Percentiles rank a stretch among this genome's conserved stretches.
Evolutionary conservation across 179 eudicot species (phyloP).

Genomic region (Vitellaria paradoxa): DNA sequence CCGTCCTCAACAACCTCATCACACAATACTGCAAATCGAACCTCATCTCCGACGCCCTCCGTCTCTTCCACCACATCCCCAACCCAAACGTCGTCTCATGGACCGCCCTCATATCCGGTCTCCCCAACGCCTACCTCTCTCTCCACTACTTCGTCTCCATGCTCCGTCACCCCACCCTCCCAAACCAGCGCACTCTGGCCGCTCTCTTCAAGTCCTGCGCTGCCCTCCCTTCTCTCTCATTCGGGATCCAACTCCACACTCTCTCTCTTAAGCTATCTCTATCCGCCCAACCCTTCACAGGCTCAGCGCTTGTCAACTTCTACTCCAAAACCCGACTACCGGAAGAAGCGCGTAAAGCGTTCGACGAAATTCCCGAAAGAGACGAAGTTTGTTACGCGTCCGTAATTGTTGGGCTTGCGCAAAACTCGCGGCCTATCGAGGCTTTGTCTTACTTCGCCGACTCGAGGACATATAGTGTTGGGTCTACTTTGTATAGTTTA

Average conservation of each 20-base stretch:
- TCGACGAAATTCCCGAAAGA: constrained; percentile 50
- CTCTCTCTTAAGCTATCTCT: constrained; percentile 35
- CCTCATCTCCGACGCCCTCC: not conserved
- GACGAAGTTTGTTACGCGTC: constrained; percentile 59
- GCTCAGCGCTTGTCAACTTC: constrained; percentile 43
- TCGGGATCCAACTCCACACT: constrained; percentile 50
- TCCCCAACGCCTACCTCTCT: not conserved
- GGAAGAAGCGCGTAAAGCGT: constrained; percentile 49
- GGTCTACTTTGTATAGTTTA: constrained; percentile 48
- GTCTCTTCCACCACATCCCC: not conserved
- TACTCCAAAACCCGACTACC: constrained; percentile 34
- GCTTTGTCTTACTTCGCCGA: constrained; percentile 46
- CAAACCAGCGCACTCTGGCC: constrained; percentile 53
- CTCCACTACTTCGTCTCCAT: constrained; percentile 2
- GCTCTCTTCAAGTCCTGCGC: constrained; percentile 48
- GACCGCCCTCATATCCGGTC: not conserved
- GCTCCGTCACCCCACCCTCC: constrained; percentile 41
- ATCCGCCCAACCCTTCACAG: constrained; percentile 32
- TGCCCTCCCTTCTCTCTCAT: constrained; percentile 18
- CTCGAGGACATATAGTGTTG: constrained; percentile 38
- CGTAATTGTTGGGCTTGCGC: constrained; percentile 57
- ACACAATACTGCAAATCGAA: not conserved
- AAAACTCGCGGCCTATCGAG: constrained; percentile 39
- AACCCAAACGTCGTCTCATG: constrained; percentile 1
- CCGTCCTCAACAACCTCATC: not conserved